These are phyloP conservation scores for Jimgerdemannia flammicorona DNA, from an alignment of 192 early-diverging fungal species.

Conservation along the genomic window DNA sequence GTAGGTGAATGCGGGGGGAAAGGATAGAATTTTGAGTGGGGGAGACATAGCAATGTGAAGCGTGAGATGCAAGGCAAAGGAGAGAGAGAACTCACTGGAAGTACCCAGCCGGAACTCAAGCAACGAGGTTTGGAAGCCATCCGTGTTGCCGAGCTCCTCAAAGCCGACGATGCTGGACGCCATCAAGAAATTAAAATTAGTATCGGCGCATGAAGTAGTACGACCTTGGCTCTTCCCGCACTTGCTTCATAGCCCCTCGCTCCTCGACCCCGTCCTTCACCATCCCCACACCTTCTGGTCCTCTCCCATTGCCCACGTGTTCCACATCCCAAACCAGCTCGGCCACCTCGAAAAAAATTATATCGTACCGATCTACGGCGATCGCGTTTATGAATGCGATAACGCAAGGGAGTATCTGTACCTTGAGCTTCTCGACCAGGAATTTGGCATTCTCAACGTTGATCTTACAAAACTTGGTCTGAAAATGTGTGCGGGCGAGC, in stretches of 20 bases:
- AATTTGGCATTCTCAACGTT: constrained; percentile 89
- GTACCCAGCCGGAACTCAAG: constrained; percentile 61
- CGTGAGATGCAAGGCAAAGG: not conserved
- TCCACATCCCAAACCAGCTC: too few species aligned
- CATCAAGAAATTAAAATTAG: too few species aligned
- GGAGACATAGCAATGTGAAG: not conserved
- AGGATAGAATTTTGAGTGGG: too few species aligned
- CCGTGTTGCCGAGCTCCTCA: constrained; percentile 88
- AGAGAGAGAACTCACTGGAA: constrained; percentile 9
- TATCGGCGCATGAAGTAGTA: not conserved
- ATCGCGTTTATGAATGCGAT: constrained; percentile 73
- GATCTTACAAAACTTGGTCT: constrained; percentile 86
- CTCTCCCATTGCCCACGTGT: too few species aligned
- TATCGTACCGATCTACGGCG: constrained; percentile 61
- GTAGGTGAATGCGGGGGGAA: not conserved
- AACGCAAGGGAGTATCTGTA: constrained; percentile 88
- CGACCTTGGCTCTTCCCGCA: not conserved
- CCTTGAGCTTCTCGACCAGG: constrained; percentile 82
- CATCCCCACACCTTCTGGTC: too few species aligned
- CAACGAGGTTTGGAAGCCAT: constrained; percentile 73
- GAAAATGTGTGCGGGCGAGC: constrained; percentile 76
- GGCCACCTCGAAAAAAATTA: not conserved
- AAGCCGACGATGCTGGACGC: constrained; percentile 76
- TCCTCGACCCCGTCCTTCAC: too few species aligned
- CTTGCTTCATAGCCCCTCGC: not conserved